A percentile compares a stretch with the other conserved stretches of the same genome.
Evolutionary conservation across 805 yeast genomes (phyloP).

Genomic region (Spathaspora girioi): DNA sequence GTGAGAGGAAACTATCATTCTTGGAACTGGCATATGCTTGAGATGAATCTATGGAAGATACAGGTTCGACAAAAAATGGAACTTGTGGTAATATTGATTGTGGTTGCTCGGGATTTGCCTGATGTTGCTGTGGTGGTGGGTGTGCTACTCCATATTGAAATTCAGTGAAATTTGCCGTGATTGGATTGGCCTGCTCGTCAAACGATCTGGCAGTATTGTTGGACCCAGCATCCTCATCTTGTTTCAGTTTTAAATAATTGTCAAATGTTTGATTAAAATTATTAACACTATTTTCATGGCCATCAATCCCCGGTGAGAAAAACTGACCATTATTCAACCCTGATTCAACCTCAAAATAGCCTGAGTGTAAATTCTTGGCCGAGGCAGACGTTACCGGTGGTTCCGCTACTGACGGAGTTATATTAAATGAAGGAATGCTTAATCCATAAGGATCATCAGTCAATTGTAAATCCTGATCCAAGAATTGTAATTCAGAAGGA

Average conservation of each 20-base stretch:
- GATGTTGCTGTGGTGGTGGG: not conserved
- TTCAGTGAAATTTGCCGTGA: not conserved
- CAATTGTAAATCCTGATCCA: constrained; percentile 5
- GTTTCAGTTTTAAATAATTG: constrained; percentile 6
- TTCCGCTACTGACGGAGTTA: constrained; percentile 32
- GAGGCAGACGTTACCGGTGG: constrained; percentile 17
- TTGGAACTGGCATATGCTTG: not conserved
- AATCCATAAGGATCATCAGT: constrained; percentile 1
- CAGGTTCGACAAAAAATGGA: not conserved
- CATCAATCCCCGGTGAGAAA: constrained; percentile 11
- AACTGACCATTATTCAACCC: constrained; percentile 6
- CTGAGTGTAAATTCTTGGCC: constrained; percentile 1
- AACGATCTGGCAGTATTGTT: not conserved
- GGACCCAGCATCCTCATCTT: not conserved
- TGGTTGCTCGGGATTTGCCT: not conserved
- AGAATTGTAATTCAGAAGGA: not conserved
- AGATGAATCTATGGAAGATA: not conserved
- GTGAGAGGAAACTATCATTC: not conserved
- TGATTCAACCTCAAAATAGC: constrained; percentile 6
- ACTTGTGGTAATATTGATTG: not conserved
- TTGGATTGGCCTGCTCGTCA: not conserved
- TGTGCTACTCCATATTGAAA: not conserved
- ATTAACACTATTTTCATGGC: constrained; percentile 4
- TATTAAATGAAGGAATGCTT: constrained; percentile 9
- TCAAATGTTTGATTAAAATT: constrained; percentile 11